Evolutionary conservation across 371 early-diverging fungal species (phyloP), one percentile per base, ranked within the genome.

Genomic region (Gilbertella persicaria): DNA sequence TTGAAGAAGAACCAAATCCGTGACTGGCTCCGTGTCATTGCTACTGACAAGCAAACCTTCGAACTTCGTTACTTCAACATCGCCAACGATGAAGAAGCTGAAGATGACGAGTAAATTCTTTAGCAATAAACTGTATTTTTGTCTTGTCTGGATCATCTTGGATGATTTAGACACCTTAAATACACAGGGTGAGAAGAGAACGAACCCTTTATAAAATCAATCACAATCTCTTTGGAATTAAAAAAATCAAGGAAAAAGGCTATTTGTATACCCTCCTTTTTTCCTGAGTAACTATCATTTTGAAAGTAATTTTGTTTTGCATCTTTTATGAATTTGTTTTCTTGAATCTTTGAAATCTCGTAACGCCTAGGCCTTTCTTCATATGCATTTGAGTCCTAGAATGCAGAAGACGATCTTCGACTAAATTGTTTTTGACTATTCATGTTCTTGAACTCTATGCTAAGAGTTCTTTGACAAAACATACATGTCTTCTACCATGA

Each of bases 1-100:
- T 86, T 98, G 84, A 98, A 98, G 93, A 96, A 98, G 93, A 84
- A 96, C 91, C 85, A 88, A 78, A 89, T 98, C 80, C 91, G 96
- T 75, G 99, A 98, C 86, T 97, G 94, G 93, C 83, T 98, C 75
- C 95, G 98, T 78, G 97, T 97, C 61, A 86, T 97, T 75, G 86
- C 97, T 71, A 75, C 86, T 66, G 79, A 82, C 84, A 94, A 95
- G 93, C 74, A 80, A 66, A 84, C 94, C 75, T 98, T 93, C 85
- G 88, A 93, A 83, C 89, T 98, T 78, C 84, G 89, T 69, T 98
- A 97, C 94, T 96, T 87, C 88, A 91, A 95, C 88, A 88, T 91
- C 67, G 82, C 87, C 75, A 89, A 90, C 80, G 84, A 89, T 62
- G 93, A 84, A 40, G 92, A 85, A 33, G 94, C 88, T 43, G 91